phyloP scores from a whole-genome alignment of 352 stramenopile species.

The Pythium grandisporangium region DNA sequence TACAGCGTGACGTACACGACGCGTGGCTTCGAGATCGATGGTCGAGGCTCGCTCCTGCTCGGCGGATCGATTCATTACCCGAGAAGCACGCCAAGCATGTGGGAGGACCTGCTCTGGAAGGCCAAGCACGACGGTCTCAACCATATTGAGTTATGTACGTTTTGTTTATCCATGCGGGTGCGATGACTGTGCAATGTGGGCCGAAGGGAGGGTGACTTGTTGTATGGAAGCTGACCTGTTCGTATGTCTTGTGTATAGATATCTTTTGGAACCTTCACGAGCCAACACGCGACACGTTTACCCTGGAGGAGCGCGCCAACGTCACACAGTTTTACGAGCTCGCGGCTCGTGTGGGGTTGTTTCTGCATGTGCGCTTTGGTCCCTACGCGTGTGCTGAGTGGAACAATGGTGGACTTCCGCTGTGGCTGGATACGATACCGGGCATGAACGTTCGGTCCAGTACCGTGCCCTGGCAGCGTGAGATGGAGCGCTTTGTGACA shows the following conservation, averaged over 20 bases:
- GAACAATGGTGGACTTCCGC: conserved; percentile 46
- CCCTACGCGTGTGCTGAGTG: conserved; percentile 65
- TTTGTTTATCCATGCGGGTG: background rate
- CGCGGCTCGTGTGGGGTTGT: conserved; percentile 38
- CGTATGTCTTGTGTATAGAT: conserved; percentile 36
- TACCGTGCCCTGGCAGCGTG: conserved; percentile 24
- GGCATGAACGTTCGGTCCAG: conserved; percentile 37
- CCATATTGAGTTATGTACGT: conserved; percentile 61
- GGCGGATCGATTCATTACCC: conserved; percentile 65
- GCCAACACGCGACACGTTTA: conserved; percentile 34
- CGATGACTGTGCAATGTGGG: too few species aligned
- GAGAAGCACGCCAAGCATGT: conserved; percentile 36
- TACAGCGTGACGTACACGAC: conserved; percentile 40
- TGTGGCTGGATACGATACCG: conserved; percentile 53
- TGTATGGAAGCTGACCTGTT: too few species aligned
- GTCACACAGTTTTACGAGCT: conserved; percentile 56
- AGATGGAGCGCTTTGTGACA: conserved; percentile 54
- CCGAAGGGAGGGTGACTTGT: background rate
- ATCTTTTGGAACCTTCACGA: conserved; percentile 72
- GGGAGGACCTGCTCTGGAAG: conserved; percentile 43
- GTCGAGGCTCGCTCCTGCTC: conserved; percentile 38
- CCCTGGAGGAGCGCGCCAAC: conserved; percentile 37
- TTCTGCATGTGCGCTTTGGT: conserved; percentile 60
- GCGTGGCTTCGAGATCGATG: conserved; percentile 54
- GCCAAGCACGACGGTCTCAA: conserved; percentile 71